Evolutionary conservation across 2,329 filamentous ascomycete genomes (phyloP).

Genomic region (Trichoderma semiorbis): DNA sequence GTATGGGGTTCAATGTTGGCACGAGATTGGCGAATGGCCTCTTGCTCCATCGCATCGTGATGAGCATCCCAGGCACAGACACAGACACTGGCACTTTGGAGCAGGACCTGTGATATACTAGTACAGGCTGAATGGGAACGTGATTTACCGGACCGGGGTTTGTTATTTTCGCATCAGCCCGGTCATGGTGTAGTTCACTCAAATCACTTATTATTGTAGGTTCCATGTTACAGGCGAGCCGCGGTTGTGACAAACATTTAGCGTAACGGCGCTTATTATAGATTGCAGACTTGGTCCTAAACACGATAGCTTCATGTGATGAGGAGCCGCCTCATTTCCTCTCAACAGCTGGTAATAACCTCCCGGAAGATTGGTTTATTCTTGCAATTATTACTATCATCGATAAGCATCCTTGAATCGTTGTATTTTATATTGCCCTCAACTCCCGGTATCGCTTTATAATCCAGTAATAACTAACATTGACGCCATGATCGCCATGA

Average conservation of each 20-base stretch:
- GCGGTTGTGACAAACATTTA: neutral
- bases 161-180: neutral
- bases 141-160: neutral
- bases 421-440: neutral
- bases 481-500: neutral
- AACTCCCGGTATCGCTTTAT: slow-evolving; percentile 3
- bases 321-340: neutral
- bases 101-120: neutral
- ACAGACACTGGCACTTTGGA: neutral
- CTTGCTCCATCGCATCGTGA: neutral
- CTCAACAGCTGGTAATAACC: neutral
- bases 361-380: neutral
- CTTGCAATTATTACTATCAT: neutral
- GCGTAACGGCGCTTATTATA: neutral
- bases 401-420: neutral
- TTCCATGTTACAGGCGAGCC: neutral
- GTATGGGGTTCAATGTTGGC: neutral
- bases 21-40: slow-evolving; percentile 4
- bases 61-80: neutral
- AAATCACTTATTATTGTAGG: neutral
- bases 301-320: neutral
- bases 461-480: neutral
- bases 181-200: neutral
- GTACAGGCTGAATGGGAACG: neutral
- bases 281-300: neutral